Base-by-base conservation (phyloP, 106 monocot species). In the Dendrobium chrysotoxum region DNA sequence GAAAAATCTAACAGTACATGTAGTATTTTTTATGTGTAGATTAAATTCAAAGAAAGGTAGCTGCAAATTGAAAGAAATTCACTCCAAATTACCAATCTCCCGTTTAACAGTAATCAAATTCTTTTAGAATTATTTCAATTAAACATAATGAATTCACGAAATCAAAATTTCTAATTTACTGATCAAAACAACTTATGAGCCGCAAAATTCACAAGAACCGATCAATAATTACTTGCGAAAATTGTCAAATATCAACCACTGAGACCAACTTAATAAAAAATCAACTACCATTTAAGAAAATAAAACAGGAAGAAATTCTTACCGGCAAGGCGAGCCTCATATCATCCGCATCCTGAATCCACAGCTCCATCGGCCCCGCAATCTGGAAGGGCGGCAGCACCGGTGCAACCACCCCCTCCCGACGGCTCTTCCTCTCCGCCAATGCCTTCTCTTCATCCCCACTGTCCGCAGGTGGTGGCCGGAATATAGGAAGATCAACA, bases 341-440 rank as follows among this genome's bases (percentile, higher is more conserved):
- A 79, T 95, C 98, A 80, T 95, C 95, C 72, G 92, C 92, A 81
- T 97, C 92, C 73, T 98, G 94, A 57, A 98, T 98, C 94, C 98
- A 94, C 40, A 97, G 92, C 86, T 97, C 98, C 92, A 95, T 88
- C 4, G 92, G 98, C 11, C 98, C 95, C 0, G 95, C 89, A 11
- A 98, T 86, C 88, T 98, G 89, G 76, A 98, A 98, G 2, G 94
- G 91, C 2, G 94, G 81, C 26, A 98, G 80, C 2, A 85, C 85
- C 11, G 97, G 92, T 20, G 75, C 57, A 73, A 78, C 79, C 75
- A 75, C 77, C 50, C 67, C 10, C 30, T 86, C 80, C 66, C 50
- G 74, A 72, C 74, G 65, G 58, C 68, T 77, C 78, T 54, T 81
- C 38, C 71, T 81, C 86, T 90, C 85, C 9, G 74, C 80, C 88